A percentile compares a stretch with the other conserved stretches of the same genome.
Conservation (phyloP, 2,329 filamentous ascomycete genomes). For the Aspergillus bombycis region DNA sequence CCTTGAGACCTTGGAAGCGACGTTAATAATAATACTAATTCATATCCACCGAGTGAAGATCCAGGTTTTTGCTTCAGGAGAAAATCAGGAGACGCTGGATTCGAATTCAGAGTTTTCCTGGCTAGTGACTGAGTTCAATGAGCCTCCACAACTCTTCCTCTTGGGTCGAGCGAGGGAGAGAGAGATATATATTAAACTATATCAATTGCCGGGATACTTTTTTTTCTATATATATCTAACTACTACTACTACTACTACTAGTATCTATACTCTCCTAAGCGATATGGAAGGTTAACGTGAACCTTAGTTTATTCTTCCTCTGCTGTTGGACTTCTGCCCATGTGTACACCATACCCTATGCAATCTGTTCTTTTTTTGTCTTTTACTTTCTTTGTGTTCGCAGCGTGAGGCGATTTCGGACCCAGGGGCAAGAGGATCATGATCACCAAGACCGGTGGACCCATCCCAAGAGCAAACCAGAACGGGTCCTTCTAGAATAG, state of each 20-base stretch:
- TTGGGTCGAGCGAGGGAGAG: background rate
- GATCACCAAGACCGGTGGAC: background rate
- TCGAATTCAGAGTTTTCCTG: background rate
- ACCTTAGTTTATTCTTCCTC: too few species aligned
- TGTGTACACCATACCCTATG: too few species aligned
- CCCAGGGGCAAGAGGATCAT: background rate
- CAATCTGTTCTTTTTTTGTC: background rate
- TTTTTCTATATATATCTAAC: too few species aligned
- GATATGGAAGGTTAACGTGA: too few species aligned
- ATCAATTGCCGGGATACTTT: too few species aligned
- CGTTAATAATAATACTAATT: background rate
- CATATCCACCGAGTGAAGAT: background rate
- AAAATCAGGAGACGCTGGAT: background rate
- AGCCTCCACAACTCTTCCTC: too few species aligned
- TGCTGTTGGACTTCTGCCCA: too few species aligned
- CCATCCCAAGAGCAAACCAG: too few species aligned
- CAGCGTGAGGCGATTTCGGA: slow-evolving; percentile 1
- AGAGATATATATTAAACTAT: background rate
- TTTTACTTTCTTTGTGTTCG: background rate
- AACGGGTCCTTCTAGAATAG: slow-evolving; percentile 2
- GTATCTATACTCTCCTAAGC: too few species aligned
- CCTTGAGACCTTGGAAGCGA: background rate
- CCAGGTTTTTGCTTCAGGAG: background rate
- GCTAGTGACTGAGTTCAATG: background rate
- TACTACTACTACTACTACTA: too few species aligned